Percentiles rank a stretch among this genome's conserved stretches.
phyloP scores from a whole-genome alignment of 2,329 filamentous ascomycete genomes.

The Daldinia eschscholtzii region DNA sequence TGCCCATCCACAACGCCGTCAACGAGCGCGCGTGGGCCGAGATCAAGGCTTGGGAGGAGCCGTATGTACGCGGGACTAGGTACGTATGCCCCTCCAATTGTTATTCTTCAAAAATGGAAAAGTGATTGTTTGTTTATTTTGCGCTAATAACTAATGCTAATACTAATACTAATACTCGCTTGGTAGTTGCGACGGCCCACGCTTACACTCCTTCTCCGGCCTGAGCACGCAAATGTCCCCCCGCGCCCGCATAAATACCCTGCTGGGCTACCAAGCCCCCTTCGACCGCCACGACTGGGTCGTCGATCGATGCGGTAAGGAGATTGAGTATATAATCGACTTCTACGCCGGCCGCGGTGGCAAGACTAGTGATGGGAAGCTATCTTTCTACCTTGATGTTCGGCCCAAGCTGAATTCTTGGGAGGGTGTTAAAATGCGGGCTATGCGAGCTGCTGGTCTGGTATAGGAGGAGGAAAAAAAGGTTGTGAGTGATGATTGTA shows the following conservation, averaged over 20 bases:
- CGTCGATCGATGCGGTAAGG: constrained; percentile 87
- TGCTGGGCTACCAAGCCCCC: constrained; percentile 88
- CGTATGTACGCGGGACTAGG: constrained; percentile 70
- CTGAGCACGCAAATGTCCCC: constrained; percentile 78
- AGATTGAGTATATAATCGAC: constrained; percentile 96
- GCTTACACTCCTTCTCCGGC: constrained; percentile 86
- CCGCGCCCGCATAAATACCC: constrained; percentile 82
- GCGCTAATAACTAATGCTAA: too few species aligned
- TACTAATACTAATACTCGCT: too few species aligned
- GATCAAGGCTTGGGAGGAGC: constrained; percentile 89
- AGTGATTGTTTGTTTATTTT: too few species aligned
- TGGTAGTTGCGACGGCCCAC: constrained; percentile 83
- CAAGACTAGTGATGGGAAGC: constrained; percentile 53
- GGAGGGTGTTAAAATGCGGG: constrained; percentile 77
- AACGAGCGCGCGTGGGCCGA: constrained; percentile 97
- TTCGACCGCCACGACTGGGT: constrained; percentile 99
- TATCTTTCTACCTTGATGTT: constrained; percentile 76
- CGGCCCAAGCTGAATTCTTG: constrained; percentile 76
- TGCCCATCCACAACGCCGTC: constrained; percentile 98
- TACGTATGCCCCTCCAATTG: constrained; percentile 48
- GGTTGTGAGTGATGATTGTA: constrained; percentile 21
- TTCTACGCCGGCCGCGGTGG: constrained; percentile 83
- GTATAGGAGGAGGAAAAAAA: constrained; percentile 51
- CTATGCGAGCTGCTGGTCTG: constrained; percentile 63
- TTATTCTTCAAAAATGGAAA: too few species aligned